phyloP scores from a whole-genome alignment of 345 rosid species.

The Hibiscus trionum region DNA sequence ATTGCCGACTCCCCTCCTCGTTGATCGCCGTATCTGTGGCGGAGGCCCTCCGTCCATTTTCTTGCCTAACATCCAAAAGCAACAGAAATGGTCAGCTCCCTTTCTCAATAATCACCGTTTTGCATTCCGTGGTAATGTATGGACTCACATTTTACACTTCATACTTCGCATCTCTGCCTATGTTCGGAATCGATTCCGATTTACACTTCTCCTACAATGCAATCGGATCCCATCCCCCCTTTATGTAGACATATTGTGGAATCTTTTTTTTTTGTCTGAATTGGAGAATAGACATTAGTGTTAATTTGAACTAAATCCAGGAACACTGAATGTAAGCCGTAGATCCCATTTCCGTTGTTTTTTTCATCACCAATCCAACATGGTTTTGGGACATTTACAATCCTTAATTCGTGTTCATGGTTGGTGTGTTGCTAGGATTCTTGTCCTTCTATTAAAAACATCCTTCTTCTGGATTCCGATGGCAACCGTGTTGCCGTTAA shows the following conservation, averaged over 20 bases:
- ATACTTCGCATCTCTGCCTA: neutral
- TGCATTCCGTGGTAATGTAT: neutral
- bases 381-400: neutral
- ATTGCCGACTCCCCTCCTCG: neutral
- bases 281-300: neutral
- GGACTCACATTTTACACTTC: neutral
- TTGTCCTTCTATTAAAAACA: slow-evolving; percentile 57
- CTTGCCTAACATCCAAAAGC: neutral
- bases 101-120: neutral
- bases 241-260: neutral
- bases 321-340: neutral
- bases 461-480: slow-evolving; percentile 72
- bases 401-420: neutral
- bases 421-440: slow-evolving; percentile 32
- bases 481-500: slow-evolving; percentile 77
- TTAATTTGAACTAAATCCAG: neutral
- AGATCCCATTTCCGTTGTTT: neutral
- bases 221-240: neutral
- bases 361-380: neutral
- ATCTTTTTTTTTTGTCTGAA: neutral
- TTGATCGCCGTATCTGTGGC: neutral
- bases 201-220: neutral
- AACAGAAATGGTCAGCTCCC: slow-evolving; percentile 5
- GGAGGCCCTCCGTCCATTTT: neutral
- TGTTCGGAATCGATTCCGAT: neutral